Percentiles rank a stretch among this genome's conserved stretches.
Conservation (phyloP, 768 basidiomycete genomes). For the Boletus reticuloceps region DNA sequence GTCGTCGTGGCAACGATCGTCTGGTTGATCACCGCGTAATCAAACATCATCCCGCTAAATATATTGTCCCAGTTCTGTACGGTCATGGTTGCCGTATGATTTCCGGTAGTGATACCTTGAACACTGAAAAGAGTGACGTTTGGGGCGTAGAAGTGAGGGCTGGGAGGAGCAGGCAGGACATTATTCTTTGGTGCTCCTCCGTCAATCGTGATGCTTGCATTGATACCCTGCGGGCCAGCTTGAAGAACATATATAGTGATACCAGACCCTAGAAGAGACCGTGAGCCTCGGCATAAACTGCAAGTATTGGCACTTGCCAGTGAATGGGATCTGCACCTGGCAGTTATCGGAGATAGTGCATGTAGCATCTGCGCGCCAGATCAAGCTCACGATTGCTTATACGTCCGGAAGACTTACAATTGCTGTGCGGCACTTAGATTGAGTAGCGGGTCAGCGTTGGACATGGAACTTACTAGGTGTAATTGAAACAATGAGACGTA, state of each 20-base stretch:
- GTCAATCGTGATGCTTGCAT: slow-evolving; percentile 16
- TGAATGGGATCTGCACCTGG: slow-evolving; percentile 15
- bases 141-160: slow-evolving; percentile 6
- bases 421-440: slow-evolving; percentile 1
- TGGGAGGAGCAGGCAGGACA: slow-evolving; percentile 10
- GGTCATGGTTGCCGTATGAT: slow-evolving; percentile 14
- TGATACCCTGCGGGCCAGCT: slow-evolving; percentile 14
- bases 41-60: slow-evolving; percentile 20
- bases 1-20: slow-evolving; percentile 5
- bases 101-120: slow-evolving; percentile 12
- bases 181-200: slow-evolving; percentile 3
- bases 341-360: slow-evolving; percentile 11
- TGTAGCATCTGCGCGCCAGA: slow-evolving; percentile 3
- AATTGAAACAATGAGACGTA: slow-evolving; percentile 14
- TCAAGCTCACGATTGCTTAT: background rate
- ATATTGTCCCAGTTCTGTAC: slow-evolving; percentile 11
- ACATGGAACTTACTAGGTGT: slow-evolving; percentile 10
- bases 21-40: slow-evolving; percentile 17
- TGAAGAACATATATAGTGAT: slow-evolving; percentile 19
- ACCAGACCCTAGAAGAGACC: slow-evolving; percentile 12
- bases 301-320: background rate
- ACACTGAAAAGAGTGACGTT: slow-evolving; percentile 16
- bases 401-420: background rate
- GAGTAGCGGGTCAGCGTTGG: background rate
- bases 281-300: background rate